Evolutionary conservation across 306 rosid genomes (phyloP), one percentile per base, ranked within the genome.

Genomic region (Begonia fuchsioides): DNA sequence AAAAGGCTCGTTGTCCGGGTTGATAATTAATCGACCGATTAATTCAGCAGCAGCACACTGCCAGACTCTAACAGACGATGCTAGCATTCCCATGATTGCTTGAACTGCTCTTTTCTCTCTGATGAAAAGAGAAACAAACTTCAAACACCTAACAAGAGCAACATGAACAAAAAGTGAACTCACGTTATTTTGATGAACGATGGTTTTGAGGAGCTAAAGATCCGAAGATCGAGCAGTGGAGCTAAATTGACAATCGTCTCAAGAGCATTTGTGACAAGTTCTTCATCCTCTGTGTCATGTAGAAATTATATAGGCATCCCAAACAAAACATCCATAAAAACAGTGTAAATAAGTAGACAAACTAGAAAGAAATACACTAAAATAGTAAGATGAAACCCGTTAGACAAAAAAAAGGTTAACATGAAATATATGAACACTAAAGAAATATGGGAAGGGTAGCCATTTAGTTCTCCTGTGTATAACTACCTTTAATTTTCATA

Each of bases 211-310:
- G 98, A 85, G 76, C 94, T 77, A 67, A 90, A 85, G 52, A 85
- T 79, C 39, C 92, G 79, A 68, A 92, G 98, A 67, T 92, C 98
- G 59, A 85, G 77, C 14, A 76, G 60, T 0, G 98, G 98, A 58
- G 94, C 94, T 80, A 92, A 79, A 71, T 92, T 92, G 60, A 85
- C 96, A 68, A 92, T 73, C 52, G 98, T 82, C 85, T 92, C 96
- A 3, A 92, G 79, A 45, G 96, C 81, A 73, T 92, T 92, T 53
- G 96, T 82, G 64, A 92, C 96, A 69, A 92, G 94, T 70, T 92
- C 98, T 66, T 92, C 96, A 59, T 92, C 98, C 94, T 85, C 98
- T 92, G 74, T 60, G 49, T 56, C 44, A 72, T 56, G 40, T 7
- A 51, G 58, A 56, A 57, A 48, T 50, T 53, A 64, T 12, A 48